These are phyloP conservation scores for Leonotis leonurus DNA, from an alignment of 257 asterid genomes.

Conservation along the genomic window DNA sequence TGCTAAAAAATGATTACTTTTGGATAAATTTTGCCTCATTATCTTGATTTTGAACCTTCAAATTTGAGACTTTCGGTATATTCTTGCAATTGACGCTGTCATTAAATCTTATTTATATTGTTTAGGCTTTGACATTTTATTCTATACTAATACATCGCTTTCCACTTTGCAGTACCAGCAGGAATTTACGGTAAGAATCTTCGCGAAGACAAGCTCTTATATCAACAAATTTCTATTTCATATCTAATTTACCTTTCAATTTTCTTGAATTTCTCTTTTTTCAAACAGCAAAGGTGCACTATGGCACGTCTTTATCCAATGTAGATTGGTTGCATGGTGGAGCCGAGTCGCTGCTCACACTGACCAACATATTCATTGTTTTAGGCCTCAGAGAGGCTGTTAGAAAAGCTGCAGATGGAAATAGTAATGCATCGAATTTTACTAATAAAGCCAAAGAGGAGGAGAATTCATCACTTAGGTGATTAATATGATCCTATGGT, in stretches of 20 bases:
- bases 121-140: background rate
- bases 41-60: too few relatives aligned
- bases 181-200: conserved; percentile 77
- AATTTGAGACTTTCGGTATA: background rate
- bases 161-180: conserved; percentile 64
- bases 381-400: conserved; percentile 76
- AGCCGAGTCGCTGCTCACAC: conserved; percentile 86
- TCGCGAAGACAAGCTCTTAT: background rate
- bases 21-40: background rate
- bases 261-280: background rate
- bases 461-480: conserved; percentile 41
- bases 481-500: conserved; percentile 12
- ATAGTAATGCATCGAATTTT: conserved; percentile 26
- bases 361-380: conserved; percentile 86
- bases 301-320: conserved; percentile 86
- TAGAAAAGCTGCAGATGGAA: conserved; percentile 33
- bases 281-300: conserved; percentile 77
- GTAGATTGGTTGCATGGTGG: conserved; percentile 98
- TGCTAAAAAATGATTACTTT: background rate
- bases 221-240: background rate
- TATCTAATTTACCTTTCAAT: background rate
- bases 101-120: background rate
- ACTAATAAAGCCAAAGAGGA: conserved; percentile 34
- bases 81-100: background rate
- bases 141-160: conserved; percentile 27